phyloP scores from a whole-genome alignment of 176 grass and related monocot species.

The Poa pratensis region DNA sequence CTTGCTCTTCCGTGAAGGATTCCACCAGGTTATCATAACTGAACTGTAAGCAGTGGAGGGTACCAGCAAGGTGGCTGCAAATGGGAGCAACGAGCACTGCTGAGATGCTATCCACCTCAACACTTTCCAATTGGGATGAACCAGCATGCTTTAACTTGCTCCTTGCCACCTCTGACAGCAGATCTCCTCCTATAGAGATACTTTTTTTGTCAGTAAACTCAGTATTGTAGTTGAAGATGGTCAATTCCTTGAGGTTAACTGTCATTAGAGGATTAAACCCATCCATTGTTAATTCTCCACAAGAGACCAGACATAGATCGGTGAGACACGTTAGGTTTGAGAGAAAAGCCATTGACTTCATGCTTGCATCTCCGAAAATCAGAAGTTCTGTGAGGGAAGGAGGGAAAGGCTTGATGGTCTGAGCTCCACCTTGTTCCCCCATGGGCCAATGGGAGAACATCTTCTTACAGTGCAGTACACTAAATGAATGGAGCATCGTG shows the following conservation, averaged over 20 bases:
- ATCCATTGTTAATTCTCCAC: neutral
- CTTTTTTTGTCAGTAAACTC: too few species aligned
- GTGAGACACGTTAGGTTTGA: neutral
- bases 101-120: neutral
- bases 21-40: neutral
- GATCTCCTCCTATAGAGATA: neutral
- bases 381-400: neutral
- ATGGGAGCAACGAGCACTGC: neutral
- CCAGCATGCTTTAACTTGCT: neutral
- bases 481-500: neutral
- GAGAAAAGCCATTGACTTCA: neutral
- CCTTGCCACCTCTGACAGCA: neutral
- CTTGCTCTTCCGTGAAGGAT: slow-evolving; percentile 5
- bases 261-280: neutral
- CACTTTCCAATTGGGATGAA: neutral
- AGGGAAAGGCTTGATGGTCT: neutral
- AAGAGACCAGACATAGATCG: fast-evolving
- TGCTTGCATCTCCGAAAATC: fast-evolving
- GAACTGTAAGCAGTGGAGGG: neutral
- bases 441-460: neutral
- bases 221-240: too few species aligned
- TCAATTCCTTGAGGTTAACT: neutral
- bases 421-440: neutral
- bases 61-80: neutral
- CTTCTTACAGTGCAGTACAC: fast-evolving